A percentile compares a stretch with the other conserved stretches of the same genome.
Conservation (phyloP, 208 protist genomes). For the Leishmania major region DNA sequence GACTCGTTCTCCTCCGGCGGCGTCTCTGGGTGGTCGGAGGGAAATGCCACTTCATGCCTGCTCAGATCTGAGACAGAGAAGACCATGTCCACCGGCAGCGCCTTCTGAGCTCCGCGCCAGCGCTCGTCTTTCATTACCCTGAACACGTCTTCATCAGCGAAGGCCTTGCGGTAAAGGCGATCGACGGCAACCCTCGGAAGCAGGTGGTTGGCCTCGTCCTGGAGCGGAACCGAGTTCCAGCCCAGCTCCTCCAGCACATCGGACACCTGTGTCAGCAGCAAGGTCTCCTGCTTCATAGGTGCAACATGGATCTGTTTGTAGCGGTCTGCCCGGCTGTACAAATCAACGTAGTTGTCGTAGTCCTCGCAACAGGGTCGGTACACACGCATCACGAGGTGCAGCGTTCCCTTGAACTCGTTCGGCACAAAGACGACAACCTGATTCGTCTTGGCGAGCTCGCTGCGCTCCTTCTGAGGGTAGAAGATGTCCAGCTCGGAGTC, state of each 20-base stretch:
- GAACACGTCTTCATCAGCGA: constrained; percentile 58
- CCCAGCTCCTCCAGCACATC: constrained; percentile 86
- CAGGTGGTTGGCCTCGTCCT: constrained; percentile 39
- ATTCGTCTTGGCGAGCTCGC: constrained; percentile 57
- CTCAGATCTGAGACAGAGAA: constrained; percentile 64
- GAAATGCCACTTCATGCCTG: constrained; percentile 78
- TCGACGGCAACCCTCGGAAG: constrained; percentile 29
- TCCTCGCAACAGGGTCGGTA: constrained; percentile 78
- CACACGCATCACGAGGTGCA: constrained; percentile 74
- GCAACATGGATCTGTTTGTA: constrained; percentile 83
- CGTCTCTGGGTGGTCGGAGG: constrained; percentile 41
- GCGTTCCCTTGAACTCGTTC: constrained; percentile 68
- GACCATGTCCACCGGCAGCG: constrained; percentile 58
- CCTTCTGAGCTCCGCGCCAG: constrained; percentile 42
- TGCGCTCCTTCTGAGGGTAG: constrained; percentile 79
- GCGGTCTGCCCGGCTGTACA: constrained; percentile 76
- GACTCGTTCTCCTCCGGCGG: constrained; percentile 86
- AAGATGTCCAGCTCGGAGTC: constrained; percentile 78
- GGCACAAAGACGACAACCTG: constrained; percentile 79
- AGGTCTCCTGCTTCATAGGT: constrained; percentile 87
- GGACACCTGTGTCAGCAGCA: constrained; percentile 70
- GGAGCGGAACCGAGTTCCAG: constrained; percentile 44
- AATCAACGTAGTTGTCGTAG: constrained; percentile 84
- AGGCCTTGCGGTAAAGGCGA: constrained; percentile 55
- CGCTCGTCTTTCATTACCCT: constrained; percentile 54